Conservation (phyloP, 2,329 filamentous ascomycete species). For the Colletotrichum cereale region DNA sequence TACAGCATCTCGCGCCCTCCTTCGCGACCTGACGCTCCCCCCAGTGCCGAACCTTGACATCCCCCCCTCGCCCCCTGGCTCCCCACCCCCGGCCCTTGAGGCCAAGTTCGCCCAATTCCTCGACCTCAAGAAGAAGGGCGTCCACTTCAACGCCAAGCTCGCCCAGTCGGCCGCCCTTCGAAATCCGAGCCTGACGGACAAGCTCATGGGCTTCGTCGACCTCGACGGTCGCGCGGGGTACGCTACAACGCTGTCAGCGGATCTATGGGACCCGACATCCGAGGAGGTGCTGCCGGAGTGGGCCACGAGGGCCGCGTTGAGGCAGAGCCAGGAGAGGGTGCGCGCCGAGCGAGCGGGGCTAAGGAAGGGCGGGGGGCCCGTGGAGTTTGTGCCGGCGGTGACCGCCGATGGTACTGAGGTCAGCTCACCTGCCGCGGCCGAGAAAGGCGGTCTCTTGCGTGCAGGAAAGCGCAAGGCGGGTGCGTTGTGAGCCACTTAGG, state of each 20-base stretch:
- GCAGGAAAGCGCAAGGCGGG: slow-evolving; percentile 52
- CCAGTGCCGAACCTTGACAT: slow-evolving; percentile 79
- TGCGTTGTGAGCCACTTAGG: slow-evolving; percentile 12
- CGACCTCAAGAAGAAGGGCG: slow-evolving; percentile 79
- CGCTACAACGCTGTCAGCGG: slow-evolving; percentile 67
- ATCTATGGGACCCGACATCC: slow-evolving; percentile 67
- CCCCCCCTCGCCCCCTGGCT: slow-evolving; percentile 77
- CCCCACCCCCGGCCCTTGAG: slow-evolving; percentile 64
- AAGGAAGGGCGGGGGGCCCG: slow-evolving; percentile 54
- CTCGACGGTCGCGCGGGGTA: slow-evolving; percentile 70
- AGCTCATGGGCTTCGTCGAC: slow-evolving; percentile 76
- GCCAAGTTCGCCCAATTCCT: slow-evolving; percentile 82
- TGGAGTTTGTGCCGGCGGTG: slow-evolving; percentile 64
- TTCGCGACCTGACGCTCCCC: slow-evolving; percentile 81
- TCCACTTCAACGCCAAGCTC: slow-evolving; percentile 84
- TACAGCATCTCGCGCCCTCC: slow-evolving; percentile 70
- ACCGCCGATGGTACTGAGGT: slow-evolving; percentile 6
- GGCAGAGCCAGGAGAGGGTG: slow-evolving; percentile 60
- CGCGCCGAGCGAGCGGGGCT: slow-evolving; percentile 60
- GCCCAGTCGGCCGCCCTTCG: slow-evolving; percentile 74
- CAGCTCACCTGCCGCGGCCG: slow-evolving; percentile 36
- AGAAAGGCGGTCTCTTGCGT: slow-evolving; percentile 44
- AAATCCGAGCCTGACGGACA: slow-evolving; percentile 80
- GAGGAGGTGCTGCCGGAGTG: slow-evolving; percentile 63
- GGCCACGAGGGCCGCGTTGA: slow-evolving; percentile 65